Conservation (phyloP, 2,329 filamentous ascomycete genomes). For the Cladorrhinum sp. region DNA sequence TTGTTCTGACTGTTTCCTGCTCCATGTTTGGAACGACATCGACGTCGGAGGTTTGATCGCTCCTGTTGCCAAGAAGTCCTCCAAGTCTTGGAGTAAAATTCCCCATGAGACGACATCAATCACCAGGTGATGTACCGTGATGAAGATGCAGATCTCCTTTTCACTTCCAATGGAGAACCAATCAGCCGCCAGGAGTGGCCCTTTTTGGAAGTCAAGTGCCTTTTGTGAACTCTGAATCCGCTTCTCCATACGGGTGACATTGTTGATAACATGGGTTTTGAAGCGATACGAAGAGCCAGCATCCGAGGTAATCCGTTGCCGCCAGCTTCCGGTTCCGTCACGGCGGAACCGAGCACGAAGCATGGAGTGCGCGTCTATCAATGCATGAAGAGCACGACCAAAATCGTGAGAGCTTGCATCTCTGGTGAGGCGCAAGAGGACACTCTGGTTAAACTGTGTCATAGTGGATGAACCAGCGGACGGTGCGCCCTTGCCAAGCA, state of each 20-base stretch:
- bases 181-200: slow-evolving; percentile 28
- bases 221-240: slow-evolving; percentile 22
- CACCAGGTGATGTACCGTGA: slow-evolving; percentile 37
- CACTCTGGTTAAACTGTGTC: slow-evolving; percentile 44
- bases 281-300: slow-evolving; percentile 25
- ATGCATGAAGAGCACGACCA: slow-evolving; percentile 21
- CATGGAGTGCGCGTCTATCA: slow-evolving; percentile 36
- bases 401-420: slow-evolving; percentile 18
- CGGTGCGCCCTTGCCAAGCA: background rate
- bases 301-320: slow-evolving; percentile 27
- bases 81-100: slow-evolving; percentile 43
- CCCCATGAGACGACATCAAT: slow-evolving; percentile 47
- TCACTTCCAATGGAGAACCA: slow-evolving; percentile 18
- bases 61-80: slow-evolving; percentile 34
- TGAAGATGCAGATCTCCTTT: slow-evolving; percentile 25
- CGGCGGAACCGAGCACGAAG: slow-evolving; percentile 35
- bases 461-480: slow-evolving; percentile 18
- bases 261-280: slow-evolving; percentile 20
- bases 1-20: slow-evolving; percentile 34
- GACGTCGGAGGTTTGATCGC: slow-evolving; percentile 15
- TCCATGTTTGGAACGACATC: slow-evolving; percentile 39
- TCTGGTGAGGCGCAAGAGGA: slow-evolving; percentile 36
- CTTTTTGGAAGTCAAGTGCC: slow-evolving; percentile 24
- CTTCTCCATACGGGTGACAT: slow-evolving; percentile 21
- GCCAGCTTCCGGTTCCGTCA: slow-evolving; percentile 27